Evolutionary conservation across 176 grass and related monocot genomes (phyloP), one percentile per base, ranked within the genome.

Genomic region (Juncus inflexus): DNA sequence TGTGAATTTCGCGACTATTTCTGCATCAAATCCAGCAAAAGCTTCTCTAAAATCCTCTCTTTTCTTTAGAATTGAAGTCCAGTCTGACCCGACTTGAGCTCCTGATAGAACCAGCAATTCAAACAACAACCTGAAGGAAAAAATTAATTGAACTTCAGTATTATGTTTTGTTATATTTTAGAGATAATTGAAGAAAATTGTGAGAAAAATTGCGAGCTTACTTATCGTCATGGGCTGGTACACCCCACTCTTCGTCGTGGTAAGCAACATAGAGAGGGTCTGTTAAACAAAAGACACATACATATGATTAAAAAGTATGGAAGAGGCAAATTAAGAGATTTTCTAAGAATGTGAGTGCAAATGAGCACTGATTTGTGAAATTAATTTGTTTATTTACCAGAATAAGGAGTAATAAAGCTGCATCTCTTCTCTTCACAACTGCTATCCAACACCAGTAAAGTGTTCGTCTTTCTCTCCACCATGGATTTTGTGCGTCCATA

Each of bases 171-270:
- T 28, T 28, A 28, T n/a, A 2, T 13, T 53, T 67, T 14, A 3
- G 41, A 47, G 4, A 47, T 47, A 9, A 47, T 47, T 47, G 43
- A 47, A 47, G 43, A 47, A 47, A 47, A 6, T 47, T 47, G 9
- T 6, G 5, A 67, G 52, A 58, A 28, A 43, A 57, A 12, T 45
- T 37, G 63, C 14, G 8, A 8, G 52, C 91, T 81, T 50, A 96
- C 91, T 76, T 81, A 69, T 96, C 87, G 16, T 96, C 71, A 74
- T 88, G 91, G 60, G 86, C 77, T 8, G 91, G 87, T 55, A 96
- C 74, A 40, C 91, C 91, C 91, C 91, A 96, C 58, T 96, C 91
- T 63, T 96, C 82, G 14, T 96, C 91, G 60, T 96, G 91, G 81
- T 96, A 96, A 0, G 82, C 79, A n/a, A 96, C 77, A 9, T 88